Evolutionary conservation across 495 filamentous ascomycete species (phyloP).

Genomic region (Oidiodendron maius): DNA sequence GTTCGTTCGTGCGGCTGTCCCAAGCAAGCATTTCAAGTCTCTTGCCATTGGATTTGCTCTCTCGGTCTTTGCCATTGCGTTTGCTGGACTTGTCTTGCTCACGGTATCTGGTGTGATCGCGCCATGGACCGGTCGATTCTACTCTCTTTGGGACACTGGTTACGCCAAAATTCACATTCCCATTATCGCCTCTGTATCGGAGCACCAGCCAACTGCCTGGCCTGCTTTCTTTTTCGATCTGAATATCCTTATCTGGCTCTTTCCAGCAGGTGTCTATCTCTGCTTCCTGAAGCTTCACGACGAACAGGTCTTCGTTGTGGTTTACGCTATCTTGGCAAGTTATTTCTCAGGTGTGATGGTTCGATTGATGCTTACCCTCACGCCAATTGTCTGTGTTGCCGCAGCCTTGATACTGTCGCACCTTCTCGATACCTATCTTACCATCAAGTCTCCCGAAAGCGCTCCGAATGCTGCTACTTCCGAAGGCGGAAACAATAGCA

Average conservation of each 20-base stretch:
- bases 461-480: slow-evolving; percentile 40
- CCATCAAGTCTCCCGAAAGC: slow-evolving; percentile 46
- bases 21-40: slow-evolving; percentile 89
- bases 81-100: slow-evolving; percentile 71
- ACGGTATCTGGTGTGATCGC: slow-evolving; percentile 88
- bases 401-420: slow-evolving; percentile 86
- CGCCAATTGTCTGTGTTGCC: slow-evolving; percentile 92
- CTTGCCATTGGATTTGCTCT: slow-evolving; percentile 74
- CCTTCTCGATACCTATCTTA: slow-evolving; percentile 82
- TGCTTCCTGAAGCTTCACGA: slow-evolving; percentile 91
- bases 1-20: slow-evolving; percentile 78
- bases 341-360: slow-evolving; percentile 99
- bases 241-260: slow-evolving; percentile 97
- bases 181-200: slow-evolving; percentile 98
- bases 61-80: slow-evolving; percentile 62
- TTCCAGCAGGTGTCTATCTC: slow-evolving; percentile 97
- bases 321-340: slow-evolving; percentile 89
- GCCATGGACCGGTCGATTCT: slow-evolving; percentile 98
- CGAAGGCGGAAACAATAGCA: slow-evolving; percentile 24
- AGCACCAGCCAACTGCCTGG: slow-evolving; percentile 99
- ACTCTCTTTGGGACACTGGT: slow-evolving; percentile 97
- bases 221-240: slow-evolving; percentile 99
- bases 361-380: slow-evolving; percentile 94
- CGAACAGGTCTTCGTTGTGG: slow-evolving; percentile 97
- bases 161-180: slow-evolving; percentile 99